phyloP scores from a whole-genome alignment of 306 rosid genomes.

The Castanea mollissima region DNA sequence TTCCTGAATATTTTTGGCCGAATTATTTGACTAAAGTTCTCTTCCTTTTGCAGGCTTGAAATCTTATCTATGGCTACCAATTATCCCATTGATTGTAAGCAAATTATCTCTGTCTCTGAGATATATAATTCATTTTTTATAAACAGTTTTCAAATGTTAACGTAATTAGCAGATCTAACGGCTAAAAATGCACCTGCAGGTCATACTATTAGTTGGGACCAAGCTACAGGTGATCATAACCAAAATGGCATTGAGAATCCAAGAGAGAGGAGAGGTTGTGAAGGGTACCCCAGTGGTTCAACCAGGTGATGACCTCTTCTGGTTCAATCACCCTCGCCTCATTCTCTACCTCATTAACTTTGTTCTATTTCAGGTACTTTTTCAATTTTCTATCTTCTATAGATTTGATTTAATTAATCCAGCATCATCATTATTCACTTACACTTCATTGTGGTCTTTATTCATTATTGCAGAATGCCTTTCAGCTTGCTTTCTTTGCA shows the following conservation, averaged over 20 bases:
- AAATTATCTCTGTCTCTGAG: not conserved
- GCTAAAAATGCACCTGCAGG: conserved; percentile 33
- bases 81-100: conserved; percentile 83
- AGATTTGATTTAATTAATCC: not conserved
- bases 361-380: conserved; percentile 76
- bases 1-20: not conserved
- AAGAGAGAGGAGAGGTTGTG: conserved; percentile 75
- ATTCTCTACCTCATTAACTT: conserved; percentile 78
- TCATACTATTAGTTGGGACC: conserved; percentile 72
- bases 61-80: conserved; percentile 78
- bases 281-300: conserved; percentile 80
- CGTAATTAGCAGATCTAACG: not conserved
- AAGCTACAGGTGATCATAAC: conserved; percentile 89
- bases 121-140: not conserved
- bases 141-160: no score
- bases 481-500: conserved; percentile 78
- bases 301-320: conserved; percentile 76
- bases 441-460: not conserved
- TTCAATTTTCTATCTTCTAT: not conserved
- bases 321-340: conserved; percentile 74
- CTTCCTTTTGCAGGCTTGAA: conserved; percentile 59
- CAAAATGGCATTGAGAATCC: conserved; percentile 69
- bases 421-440: not conserved
- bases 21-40: not conserved
- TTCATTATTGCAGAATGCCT: conserved; percentile 61